A percentile compares a stretch with the other conserved stretches of the same genome.
These are phyloP conservation scores for Russula lepida DNA, from an alignment of 768 basidiomycete genomes.

Conservation along the genomic window DNA sequence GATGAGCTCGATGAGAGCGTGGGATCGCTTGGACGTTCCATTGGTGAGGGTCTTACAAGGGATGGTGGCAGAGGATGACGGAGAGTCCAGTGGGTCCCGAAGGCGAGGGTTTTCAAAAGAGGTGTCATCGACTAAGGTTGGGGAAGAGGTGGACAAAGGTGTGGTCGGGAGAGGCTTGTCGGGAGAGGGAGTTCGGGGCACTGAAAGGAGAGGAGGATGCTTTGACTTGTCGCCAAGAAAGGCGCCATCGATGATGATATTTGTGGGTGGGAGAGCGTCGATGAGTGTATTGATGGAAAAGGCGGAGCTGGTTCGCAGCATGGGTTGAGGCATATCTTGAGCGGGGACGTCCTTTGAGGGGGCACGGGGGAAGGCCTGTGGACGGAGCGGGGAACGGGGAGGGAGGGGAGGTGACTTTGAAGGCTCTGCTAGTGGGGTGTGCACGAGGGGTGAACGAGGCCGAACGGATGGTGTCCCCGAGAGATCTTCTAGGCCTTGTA, in stretches of 20 bases:
- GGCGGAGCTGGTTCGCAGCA: constrained; percentile 25
- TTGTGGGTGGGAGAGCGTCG: neutral
- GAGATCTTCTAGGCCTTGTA: constrained; percentile 3
- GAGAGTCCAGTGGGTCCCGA: constrained; percentile 11
- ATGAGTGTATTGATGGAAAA: constrained; percentile 21
- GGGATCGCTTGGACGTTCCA: constrained; percentile 56
- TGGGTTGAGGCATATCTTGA: constrained; percentile 21
- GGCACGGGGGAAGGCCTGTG: constrained; percentile 18
- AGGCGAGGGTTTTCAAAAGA: constrained; percentile 10
- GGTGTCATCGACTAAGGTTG: constrained; percentile 16
- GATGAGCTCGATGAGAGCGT: constrained; percentile 70
- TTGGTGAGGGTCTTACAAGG: constrained; percentile 11
- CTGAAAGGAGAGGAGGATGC: neutral
- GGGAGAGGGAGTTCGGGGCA: constrained; percentile 23
- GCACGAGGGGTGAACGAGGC: constrained; percentile 32
- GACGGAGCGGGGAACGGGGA: constrained; percentile 28
- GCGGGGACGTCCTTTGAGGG: constrained; percentile 8
- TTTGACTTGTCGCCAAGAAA: constrained; percentile 19
- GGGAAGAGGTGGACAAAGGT: constrained; percentile 22
- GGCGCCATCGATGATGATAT: constrained; percentile 15
- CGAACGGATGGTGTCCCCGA: constrained; percentile 18
- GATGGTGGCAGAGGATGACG: constrained; percentile 13
- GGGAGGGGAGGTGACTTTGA: constrained; percentile 25
- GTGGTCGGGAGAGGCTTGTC: constrained; percentile 30
- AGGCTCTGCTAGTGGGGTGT: constrained; percentile 1